These are phyloP conservation scores for Tulasnella sp. DNA, from an alignment of 768 basidiomycete species.

Conservation along the genomic window DNA sequence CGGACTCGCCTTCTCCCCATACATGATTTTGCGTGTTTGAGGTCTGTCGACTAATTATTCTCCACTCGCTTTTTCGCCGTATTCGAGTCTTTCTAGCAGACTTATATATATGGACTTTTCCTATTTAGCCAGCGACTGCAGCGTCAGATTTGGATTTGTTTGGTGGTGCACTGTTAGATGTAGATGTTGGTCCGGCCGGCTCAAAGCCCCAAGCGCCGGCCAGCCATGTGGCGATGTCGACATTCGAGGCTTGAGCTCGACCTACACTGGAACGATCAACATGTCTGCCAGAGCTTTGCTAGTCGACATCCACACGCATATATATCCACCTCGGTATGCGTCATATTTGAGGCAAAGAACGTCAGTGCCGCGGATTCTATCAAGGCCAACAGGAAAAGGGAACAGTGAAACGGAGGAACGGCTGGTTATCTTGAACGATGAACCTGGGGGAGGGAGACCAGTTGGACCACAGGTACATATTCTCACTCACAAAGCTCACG, in stretches of 20 bases:
- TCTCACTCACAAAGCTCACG: conserved; percentile 13
- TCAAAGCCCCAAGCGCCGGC: background rate
- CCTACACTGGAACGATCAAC: background rate
- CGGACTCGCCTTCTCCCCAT: background rate
- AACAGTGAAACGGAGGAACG: conserved; percentile 51
- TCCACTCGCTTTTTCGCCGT: background rate
- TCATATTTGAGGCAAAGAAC: conserved; percentile 57
- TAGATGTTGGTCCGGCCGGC: background rate
- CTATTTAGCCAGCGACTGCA: background rate
- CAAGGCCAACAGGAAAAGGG: conserved; percentile 38
- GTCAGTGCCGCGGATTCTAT: conserved; percentile 59
- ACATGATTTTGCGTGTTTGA: background rate
- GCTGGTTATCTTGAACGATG: conserved; percentile 68
- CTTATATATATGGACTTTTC: background rate
- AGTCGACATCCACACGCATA: conserved; percentile 80
- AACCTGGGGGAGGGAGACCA: conserved; percentile 71
- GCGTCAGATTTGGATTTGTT: background rate
- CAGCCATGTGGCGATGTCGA: background rate
- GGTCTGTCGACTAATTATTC: background rate
- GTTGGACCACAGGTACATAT: conserved; percentile 58
- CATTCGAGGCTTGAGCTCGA: too few species aligned
- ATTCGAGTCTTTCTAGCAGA: background rate
- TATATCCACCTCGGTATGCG: conserved; percentile 75
- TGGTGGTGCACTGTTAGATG: background rate
- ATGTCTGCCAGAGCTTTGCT: conserved; percentile 33